Evolutionary conservation across 768 basidiomycete genomes (phyloP).

Genomic region (Daedaleopsis nitida): DNA sequence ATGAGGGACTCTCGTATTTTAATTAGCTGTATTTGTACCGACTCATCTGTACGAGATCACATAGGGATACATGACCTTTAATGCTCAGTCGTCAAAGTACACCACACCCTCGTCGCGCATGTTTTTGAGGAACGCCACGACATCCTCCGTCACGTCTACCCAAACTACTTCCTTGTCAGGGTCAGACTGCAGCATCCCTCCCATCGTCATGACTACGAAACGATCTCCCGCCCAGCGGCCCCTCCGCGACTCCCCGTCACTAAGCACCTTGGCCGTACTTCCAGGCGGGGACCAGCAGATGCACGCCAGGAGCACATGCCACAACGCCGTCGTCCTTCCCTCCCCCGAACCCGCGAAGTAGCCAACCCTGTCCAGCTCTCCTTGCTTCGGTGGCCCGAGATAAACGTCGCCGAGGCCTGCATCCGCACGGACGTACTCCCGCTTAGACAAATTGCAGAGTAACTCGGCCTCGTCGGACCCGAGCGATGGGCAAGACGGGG

Average conservation of each 20-base stretch:
- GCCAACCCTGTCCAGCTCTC: no score
- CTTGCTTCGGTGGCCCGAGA: background rate
- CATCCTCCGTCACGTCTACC: constrained; percentile 6
- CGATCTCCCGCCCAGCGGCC: constrained; percentile 11
- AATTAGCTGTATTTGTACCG: background rate
- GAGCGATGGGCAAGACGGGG: background rate
- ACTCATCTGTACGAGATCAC: background rate
- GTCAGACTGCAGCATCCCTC: background rate
- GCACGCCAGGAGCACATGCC: background rate
- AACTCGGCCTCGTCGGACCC: constrained; percentile 1
- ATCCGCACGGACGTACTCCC: constrained; percentile 10
- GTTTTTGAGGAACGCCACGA: background rate
- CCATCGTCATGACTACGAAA: background rate
- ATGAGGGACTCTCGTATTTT: no score
- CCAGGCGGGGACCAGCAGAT: constrained; percentile 3
- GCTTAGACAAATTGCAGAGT: constrained; percentile 15
- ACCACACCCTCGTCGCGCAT: background rate
- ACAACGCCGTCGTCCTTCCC: background rate
- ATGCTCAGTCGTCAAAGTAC: background rate
- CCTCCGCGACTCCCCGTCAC: background rate
- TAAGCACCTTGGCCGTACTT: background rate
- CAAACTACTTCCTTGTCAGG: background rate
- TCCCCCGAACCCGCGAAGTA: background rate
- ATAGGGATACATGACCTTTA: background rate
- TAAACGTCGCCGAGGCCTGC: background rate